Evolutionary conservation across 805 yeast genomes (phyloP), one percentile per base, ranked within the genome.

Genomic region (Candida stauntonica): DNA sequence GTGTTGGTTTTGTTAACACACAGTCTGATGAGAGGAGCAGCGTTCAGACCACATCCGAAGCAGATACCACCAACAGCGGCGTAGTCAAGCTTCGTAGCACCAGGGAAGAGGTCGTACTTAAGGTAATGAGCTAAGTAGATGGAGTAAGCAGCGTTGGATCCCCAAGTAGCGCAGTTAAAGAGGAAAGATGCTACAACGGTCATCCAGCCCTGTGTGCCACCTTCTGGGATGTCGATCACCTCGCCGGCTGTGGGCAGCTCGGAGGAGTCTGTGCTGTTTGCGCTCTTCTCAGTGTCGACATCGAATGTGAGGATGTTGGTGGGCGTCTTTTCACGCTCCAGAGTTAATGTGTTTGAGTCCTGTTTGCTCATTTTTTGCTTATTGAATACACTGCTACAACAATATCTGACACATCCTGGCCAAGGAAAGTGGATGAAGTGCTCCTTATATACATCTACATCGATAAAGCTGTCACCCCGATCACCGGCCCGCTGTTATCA

Each of bases 1-100:
- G 64, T 67, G 39, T 72, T 57, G 2, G 84, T 30, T 11, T 30
- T 30, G 15, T 37, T 39, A 5, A 33, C 35, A 13, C 44, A 26
- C 7, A 44, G 28, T 18, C 49, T 38, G 2, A 71, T 68, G 12
- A 79, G 36, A 5, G 93, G 91, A 33, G 85, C 63, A 35, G 77
- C 55, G 46, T 72, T 62, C 51, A 81, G 77, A 17, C 87, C 83
- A n/a, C 58, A 33, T 9, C 57, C 62, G 40, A 80, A 75, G 0
- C 81, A 73, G 5, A 83, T 52, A 5, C 91, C 89, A 5, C 88
- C 87, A 45, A 83, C 68, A 4, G 75, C 61, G 15, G 86, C 83
- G 55, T 70, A 83, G 42, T 79, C 84, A 29, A 77, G 60, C 38
- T 73, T 77, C 0, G 67, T 51, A 0, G 80, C 80, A 4, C 79